Conservation (phyloP, 345 rosid genomes). For the Citrus australasica region DNA sequence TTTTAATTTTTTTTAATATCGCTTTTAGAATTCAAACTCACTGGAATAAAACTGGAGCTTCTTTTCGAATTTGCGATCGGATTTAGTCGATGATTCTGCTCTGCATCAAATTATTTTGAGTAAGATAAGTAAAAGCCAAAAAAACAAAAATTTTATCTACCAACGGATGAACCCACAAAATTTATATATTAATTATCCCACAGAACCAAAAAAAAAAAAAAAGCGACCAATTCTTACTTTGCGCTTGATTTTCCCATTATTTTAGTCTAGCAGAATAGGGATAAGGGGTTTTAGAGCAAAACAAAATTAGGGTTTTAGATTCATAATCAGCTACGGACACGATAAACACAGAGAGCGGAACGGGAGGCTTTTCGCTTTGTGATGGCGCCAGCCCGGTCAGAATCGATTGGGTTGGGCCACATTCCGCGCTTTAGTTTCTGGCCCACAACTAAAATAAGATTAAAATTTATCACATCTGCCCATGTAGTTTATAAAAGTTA, state of each 20-base stretch:
- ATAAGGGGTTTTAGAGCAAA: background rate
- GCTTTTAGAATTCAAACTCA: constrained; percentile 18
- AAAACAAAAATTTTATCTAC: background rate
- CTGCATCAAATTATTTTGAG: background rate
- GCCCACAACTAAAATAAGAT: background rate
- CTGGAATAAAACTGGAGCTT: constrained; percentile 58
- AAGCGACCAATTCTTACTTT: background rate
- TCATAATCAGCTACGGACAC: background rate
- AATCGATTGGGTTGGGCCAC: background rate
- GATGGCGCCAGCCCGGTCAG: background rate
- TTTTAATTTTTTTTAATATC: no score
- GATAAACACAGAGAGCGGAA: no score
- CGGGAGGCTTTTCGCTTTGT: background rate
- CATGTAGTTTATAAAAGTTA: no score
- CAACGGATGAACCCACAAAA: background rate
- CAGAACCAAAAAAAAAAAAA: background rate
- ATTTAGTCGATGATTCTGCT: constrained; percentile 22
- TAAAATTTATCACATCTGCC: no score
- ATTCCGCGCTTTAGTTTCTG: background rate
- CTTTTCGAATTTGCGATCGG: constrained; percentile 56
- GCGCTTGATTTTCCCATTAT: constrained; percentile 7
- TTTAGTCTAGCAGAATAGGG: background rate
- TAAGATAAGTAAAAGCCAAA: background rate
- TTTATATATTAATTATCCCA: background rate
- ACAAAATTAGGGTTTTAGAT: constrained; percentile 2